Base-by-base conservation (phyloP, 2,329 filamentous ascomycete species). In the Fusarium penzigii region DNA sequence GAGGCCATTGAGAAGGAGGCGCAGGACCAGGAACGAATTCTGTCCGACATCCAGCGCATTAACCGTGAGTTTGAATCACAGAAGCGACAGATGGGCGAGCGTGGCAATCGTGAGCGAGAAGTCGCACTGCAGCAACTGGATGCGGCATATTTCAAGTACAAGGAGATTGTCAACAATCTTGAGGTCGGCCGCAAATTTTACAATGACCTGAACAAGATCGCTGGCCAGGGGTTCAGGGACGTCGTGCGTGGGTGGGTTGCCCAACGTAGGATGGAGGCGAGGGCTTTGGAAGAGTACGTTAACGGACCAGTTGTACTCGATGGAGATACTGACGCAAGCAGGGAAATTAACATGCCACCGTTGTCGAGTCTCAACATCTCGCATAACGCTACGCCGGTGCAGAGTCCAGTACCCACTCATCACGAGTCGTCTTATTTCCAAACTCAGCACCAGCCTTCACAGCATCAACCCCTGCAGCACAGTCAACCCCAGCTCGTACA, bases 181-280 rank as follows among this genome's bases (percentile, higher is more conserved):
- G 93, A 97, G 59, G 90, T 89, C 0, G 94, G 91, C 1, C 81
- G 93, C 48, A 97, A 94, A 69, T 99, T 99, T 69, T 99, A 97
- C 76, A 99, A 99, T 62, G 92, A 97, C 66, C 80, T 99, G 5
- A 90, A 89, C 43, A 90, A 88, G 71, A 92, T 97, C 56, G 89
- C 96, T 1, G 87, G 85, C 1, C 76, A 76, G 38, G 80, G 87
- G 10, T 97, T 97, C 69, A 81, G 92, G 16, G 93, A 97, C 61
- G 71, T 78, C 50, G 89, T 90, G 36, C 86, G 86, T 59, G 82
- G 81, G 2, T 97, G 95, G 79, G 88, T 89, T 1, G 87, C 92
- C 29, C 84, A 91, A 66, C 80, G 94, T 47, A 83, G 92, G 46
- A 84, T 88, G 58, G 93, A 97, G 63, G 92, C 92, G 0, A 83